Evolutionary conservation across 2,329 filamentous ascomycete species (phyloP).

Genomic region (Cladophialophora exuberans): DNA sequence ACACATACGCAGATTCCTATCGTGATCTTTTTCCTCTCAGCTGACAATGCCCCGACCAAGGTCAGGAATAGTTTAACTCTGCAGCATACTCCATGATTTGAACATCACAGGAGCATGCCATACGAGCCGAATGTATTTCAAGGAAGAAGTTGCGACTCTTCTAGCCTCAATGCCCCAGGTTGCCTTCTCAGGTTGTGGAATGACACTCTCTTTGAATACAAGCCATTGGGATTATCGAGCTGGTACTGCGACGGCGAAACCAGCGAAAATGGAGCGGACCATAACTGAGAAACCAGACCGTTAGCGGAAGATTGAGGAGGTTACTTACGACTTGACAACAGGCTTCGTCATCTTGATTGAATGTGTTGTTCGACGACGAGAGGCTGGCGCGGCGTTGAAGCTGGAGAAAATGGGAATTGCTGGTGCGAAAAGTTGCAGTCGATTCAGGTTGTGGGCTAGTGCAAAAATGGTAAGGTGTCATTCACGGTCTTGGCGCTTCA

Average conservation of each 20-base stretch:
- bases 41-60: slow-evolving; percentile 71
- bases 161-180: slow-evolving; percentile 78
- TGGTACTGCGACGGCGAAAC: slow-evolving; percentile 63
- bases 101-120: slow-evolving; percentile 29
- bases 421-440: slow-evolving; percentile 16
- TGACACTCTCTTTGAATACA: slow-evolving; percentile 44
- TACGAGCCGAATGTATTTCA: slow-evolving; percentile 72
- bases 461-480: not conserved
- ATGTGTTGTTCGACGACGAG: slow-evolving; percentile 49
- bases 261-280: slow-evolving; percentile 82
- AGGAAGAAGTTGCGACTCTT: slow-evolving; percentile 67
- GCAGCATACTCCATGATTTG: slow-evolving; percentile 31
- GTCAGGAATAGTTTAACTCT: slow-evolving; percentile 52
- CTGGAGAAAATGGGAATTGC: slow-evolving; percentile 32
- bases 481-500: not conserved
- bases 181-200: slow-evolving; percentile 33
- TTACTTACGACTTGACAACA: slow-evolving; percentile 63
- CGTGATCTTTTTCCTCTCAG: slow-evolving; percentile 59
- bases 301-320: slow-evolving; percentile 45
- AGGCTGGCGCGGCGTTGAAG: slow-evolving; percentile 43
- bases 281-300: slow-evolving; percentile 65
- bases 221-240: slow-evolving; percentile 74
- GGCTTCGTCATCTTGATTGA: slow-evolving; percentile 57
- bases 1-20: slow-evolving; percentile 26
- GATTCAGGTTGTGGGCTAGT: slow-evolving; percentile 12